Conservation (phyloP, 2,329 filamentous ascomycete species). For the Verticillium alfalfae region DNA sequence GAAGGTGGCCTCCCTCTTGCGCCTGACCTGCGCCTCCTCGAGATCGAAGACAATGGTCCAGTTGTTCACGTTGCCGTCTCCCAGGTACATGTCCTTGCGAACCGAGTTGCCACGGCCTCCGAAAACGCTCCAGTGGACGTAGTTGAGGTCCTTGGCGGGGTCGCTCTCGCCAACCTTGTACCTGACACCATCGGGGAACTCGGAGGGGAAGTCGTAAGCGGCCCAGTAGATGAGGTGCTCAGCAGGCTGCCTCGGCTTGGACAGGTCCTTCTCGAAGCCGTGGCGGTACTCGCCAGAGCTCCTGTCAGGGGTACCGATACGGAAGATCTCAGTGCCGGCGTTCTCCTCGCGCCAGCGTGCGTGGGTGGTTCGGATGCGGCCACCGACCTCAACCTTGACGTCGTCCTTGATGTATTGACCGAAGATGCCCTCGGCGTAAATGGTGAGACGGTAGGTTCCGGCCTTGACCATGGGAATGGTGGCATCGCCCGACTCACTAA, state of each 20-base stretch:
- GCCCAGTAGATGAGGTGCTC: constrained; percentile 55
- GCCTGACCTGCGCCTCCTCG: constrained; percentile 29
- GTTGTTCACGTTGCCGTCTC: constrained; percentile 43
- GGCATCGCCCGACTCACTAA: constrained; percentile 36
- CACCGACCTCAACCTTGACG: constrained; percentile 30
- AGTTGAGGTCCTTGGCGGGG: constrained; percentile 44
- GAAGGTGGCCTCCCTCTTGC: constrained; percentile 45
- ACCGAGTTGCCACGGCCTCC: constrained; percentile 43
- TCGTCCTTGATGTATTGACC: constrained; percentile 52
- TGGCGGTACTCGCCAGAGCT: constrained; percentile 53
- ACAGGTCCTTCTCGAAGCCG: constrained; percentile 38
- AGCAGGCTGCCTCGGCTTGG: constrained; percentile 39
- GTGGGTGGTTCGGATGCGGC: constrained; percentile 26
- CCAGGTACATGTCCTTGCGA: constrained; percentile 29
- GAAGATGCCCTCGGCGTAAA: constrained; percentile 59
- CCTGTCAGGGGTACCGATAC: constrained; percentile 57
- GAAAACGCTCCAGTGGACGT: constrained; percentile 58
- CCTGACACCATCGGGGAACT: constrained; percentile 50
- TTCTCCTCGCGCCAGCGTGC: constrained; percentile 48
- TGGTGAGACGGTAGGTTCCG: constrained; percentile 55
- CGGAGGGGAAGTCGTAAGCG: constrained; percentile 47
- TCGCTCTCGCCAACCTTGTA: constrained; percentile 48
- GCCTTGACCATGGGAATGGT: constrained; percentile 45
- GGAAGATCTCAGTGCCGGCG: constrained; percentile 54
- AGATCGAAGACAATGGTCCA: constrained; percentile 47